Conservation (phyloP, 1,284 basidiomycete genomes). For the Austroboletus niveus region DNA sequence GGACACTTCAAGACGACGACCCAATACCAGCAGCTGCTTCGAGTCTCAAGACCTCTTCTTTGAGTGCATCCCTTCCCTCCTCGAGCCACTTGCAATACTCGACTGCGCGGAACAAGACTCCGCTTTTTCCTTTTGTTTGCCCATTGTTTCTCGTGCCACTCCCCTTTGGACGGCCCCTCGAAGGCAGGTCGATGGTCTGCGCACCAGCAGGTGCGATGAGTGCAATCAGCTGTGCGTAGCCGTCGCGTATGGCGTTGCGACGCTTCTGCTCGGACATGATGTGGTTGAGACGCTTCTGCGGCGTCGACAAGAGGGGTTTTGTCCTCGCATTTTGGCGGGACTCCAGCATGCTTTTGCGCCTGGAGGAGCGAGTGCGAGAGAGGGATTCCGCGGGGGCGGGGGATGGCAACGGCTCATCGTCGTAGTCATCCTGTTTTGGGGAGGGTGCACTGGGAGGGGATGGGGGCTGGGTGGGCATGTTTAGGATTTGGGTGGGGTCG, state of each 20-base stretch:
- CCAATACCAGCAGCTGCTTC: conserved; percentile 58
- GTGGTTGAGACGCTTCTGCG: conserved; percentile 90
- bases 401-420: conserved; percentile 4
- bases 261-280: conserved; percentile 92
- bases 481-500: conserved; percentile 2
- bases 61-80: conserved; percentile 63
- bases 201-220: conserved; percentile 73
- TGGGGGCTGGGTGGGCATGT: not conserved
- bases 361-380: conserved; percentile 14
- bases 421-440: conserved; percentile 9
- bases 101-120: conserved; percentile 75
- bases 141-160: conserved; percentile 68
- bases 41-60: conserved; percentile 57
- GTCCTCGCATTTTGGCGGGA: conserved; percentile 25
- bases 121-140: conserved; percentile 74
- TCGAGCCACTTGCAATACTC: conserved; percentile 78
- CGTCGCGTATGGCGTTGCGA: conserved; percentile 84
- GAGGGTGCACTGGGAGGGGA: not conserved
- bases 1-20: conserved; percentile 9
- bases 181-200: conserved; percentile 68
- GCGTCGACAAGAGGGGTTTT: conserved; percentile 72
- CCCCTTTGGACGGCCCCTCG: conserved; percentile 76
- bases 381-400: conserved; percentile 9
- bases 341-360: conserved; percentile 25
- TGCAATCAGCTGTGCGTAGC: conserved; percentile 79